A percentile compares a stretch with the other conserved stretches of the same genome.
These are phyloP conservation scores for Tillandsia leiboldiana DNA, from an alignment of 176 grass and related monocot genomes.

Conservation along the genomic window DNA sequence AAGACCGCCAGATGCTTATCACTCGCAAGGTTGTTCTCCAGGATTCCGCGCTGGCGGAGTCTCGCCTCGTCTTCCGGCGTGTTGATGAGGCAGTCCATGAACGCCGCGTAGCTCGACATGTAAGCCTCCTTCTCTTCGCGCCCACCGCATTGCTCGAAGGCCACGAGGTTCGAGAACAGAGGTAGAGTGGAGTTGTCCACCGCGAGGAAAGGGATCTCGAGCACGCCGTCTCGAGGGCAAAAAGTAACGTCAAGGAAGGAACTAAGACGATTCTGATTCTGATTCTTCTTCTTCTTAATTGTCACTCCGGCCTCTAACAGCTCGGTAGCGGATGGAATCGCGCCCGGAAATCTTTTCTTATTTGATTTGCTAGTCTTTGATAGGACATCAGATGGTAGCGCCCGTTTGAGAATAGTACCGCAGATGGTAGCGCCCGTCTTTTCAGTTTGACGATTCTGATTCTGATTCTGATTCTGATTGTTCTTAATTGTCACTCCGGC, in stretches of 20 bases:
- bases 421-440: too few species aligned
- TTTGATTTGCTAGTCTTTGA: too few species aligned
- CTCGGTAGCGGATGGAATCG: constrained; percentile 25
- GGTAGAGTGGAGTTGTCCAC: background rate
- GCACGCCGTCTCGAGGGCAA: background rate
- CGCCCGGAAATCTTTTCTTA: too few species aligned
- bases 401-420: too few species aligned
- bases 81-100: constrained; percentile 8
- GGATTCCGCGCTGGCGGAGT: background rate
- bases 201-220: background rate
- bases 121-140: too few species aligned
- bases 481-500: constrained; percentile 12
- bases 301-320: constrained; percentile 28
- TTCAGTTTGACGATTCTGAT: too few species aligned
- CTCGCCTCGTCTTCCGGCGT: background rate
- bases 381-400: too few species aligned
- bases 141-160: background rate
- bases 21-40: background rate
- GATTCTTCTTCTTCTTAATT: constrained; percentile 1
- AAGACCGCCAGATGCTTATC: background rate
- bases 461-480: background rate
- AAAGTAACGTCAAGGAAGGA: constrained; percentile 2
- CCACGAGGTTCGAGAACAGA: background rate
- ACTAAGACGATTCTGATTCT: too few species aligned
- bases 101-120: background rate